Percentiles rank a stretch among this genome's conserved stretches.
Evolutionary conservation across 805 yeast genomes (phyloP).

Genomic region (Maudiozyma pseudohumilis): DNA sequence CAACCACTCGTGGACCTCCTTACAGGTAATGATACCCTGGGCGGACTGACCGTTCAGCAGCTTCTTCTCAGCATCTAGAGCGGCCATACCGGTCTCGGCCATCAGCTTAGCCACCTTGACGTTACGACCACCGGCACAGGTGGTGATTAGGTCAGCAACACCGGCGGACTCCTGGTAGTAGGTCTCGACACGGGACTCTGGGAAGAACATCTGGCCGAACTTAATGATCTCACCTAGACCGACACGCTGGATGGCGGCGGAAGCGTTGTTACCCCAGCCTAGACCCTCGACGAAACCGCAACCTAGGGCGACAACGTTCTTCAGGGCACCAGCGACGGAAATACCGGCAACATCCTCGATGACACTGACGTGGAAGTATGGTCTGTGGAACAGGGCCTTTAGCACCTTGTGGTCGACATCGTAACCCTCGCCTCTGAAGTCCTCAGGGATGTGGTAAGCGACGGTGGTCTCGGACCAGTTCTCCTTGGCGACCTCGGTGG

Average conservation of each 20-base stretch:
- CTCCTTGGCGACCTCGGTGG: slow-evolving; percentile 91
- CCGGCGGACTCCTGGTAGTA: slow-evolving; percentile 94
- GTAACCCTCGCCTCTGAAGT: slow-evolving; percentile 37
- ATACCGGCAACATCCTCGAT: slow-evolving; percentile 92
- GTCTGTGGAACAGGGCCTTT: slow-evolving; percentile 87
- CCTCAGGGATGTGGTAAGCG: slow-evolving; percentile 70
- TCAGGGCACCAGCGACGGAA: slow-evolving; percentile 92
- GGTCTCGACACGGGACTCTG: slow-evolving; percentile 60
- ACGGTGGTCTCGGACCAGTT: slow-evolving; percentile 97
- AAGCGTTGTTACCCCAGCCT: slow-evolving; percentile 99
- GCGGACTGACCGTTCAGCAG: slow-evolving; percentile 92
- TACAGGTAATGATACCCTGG: slow-evolving; percentile 86
- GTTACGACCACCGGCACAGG: slow-evolving; percentile 97
- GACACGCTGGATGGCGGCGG: slow-evolving; percentile 93
- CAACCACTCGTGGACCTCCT: slow-evolving; percentile 83
- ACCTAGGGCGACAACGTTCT: slow-evolving; percentile 90
- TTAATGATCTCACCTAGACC: slow-evolving; percentile 85
- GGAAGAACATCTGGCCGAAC: slow-evolving; percentile 78
- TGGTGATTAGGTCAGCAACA: slow-evolving; percentile 95
- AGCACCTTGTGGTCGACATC: slow-evolving; percentile 60
- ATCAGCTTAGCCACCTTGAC: slow-evolving; percentile 80
- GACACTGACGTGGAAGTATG: slow-evolving; percentile 94
- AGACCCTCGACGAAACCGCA: slow-evolving; percentile 96
- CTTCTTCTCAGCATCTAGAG: slow-evolving; percentile 74
- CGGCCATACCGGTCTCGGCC: slow-evolving; percentile 70